Base-by-base conservation (phyloP, 148 eudicot genomes). In the Nepenthes gracilis region DNA sequence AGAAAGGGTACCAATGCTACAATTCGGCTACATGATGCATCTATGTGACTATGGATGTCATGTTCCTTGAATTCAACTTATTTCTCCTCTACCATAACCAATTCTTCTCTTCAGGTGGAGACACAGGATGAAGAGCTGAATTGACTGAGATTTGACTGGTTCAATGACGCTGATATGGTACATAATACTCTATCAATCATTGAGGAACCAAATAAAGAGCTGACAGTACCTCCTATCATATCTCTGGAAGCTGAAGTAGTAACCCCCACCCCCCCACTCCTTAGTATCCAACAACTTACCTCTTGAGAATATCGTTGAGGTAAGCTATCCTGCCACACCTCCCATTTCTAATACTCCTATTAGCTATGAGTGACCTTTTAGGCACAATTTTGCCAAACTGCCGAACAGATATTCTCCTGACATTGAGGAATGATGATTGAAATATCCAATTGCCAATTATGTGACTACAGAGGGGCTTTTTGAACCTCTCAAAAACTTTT, bases 371-470 rank as follows among this genome's bases (percentile, higher is more conserved):
- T 58, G 10, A 58, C 61, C 61, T 38, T 3, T 11, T 13, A 0
- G 61, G 23, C 2, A 36, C 2, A 9, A 12, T 58, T 1, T 15
- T 2, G 61, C 23, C 7, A 58, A n/a, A 9, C 47, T 47, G 1
- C 61, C 61, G 2, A 35, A 2, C 2, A 2, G 47, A 36, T 58
- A 58, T 13, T 55, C 58, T 2, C 58, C 58, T 1, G 9, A 32
- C 12, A 7, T 55, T 8, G 36, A 55, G 7, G 1, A n/a, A 33
- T 2, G 9, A 55, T 1, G 12, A 55, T 11, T 8, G 1, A 58
- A 15, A 23, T 58, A 36, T n/a, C 61, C 61, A 2, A 58, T 58
- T 35, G 43, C 61, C 12, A 58, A 58, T 12, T 35, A 58, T 38
- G 33, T 38, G 6, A 10, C 14, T 12, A 57, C 60, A 9, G 11